Evolutionary conservation across 1,284 basidiomycete genomes (phyloP).

Genomic region (Agroathelia rolfsii): DNA sequence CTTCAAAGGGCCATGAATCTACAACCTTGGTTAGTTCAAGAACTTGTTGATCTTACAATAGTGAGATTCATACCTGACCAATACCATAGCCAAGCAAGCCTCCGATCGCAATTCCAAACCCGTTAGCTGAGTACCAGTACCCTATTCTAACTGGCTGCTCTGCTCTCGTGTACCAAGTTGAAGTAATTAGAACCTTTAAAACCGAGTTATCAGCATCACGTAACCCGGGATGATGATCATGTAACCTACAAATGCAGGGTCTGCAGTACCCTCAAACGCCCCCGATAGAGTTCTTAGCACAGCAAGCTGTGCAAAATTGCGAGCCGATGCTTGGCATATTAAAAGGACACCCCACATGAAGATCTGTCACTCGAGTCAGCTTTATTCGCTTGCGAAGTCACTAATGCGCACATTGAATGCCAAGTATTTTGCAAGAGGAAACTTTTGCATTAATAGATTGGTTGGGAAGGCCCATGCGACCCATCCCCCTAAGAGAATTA

Average conservation of each 20-base stretch:
- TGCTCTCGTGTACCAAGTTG: constrained; percentile 30
- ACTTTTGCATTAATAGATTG: constrained; percentile 35
- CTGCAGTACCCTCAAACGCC: constrained; percentile 29
- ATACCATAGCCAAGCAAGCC: constrained; percentile 22
- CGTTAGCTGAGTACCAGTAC: constrained; percentile 23
- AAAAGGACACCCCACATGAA: constrained; percentile 34
- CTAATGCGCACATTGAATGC: constrained; percentile 22
- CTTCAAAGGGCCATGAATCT: no score
- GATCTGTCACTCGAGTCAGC: constrained; percentile 16
- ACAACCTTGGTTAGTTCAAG: constrained; percentile 1
- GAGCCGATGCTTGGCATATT: constrained; percentile 31
- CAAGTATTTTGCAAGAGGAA: constrained; percentile 33
- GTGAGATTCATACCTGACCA: constrained; percentile 11
- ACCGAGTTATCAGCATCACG: constrained; percentile 14
- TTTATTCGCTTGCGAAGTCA: neutral
- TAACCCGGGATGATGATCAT: no score
- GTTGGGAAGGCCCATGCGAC: constrained; percentile 35
- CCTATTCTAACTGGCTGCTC: constrained; percentile 30
- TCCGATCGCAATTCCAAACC: constrained; percentile 18
- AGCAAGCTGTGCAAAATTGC: constrained; percentile 29
- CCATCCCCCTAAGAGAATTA: constrained; percentile 24
- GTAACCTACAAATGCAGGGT: constrained; percentile 11
- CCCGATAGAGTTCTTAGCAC: constrained; percentile 33
- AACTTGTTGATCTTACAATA: no score
- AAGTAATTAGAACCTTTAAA: constrained; percentile 27